Conservation (phyloP, 331 rosid species). For the Phaseolus coccineus region DNA sequence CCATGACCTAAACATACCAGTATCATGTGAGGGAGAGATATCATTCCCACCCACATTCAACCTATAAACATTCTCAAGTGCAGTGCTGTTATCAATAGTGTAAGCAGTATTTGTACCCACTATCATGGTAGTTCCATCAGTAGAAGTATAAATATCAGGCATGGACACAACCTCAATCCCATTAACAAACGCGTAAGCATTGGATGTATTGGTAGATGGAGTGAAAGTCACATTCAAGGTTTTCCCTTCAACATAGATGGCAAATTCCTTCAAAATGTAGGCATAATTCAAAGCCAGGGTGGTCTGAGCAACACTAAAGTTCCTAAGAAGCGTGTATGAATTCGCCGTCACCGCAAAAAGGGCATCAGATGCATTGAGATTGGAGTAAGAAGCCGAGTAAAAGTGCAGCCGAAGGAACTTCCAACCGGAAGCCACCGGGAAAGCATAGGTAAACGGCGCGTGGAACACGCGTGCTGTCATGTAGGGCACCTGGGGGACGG, state of each 20-base stretch:
- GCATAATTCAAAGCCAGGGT: slow-evolving; percentile 66
- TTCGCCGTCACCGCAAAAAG: slow-evolving; percentile 63
- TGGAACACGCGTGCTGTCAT: slow-evolving; percentile 75
- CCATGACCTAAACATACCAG: slow-evolving; percentile 89
- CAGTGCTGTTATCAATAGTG: slow-evolving; percentile 65
- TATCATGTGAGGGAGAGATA: slow-evolving; percentile 79
- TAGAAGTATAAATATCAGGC: slow-evolving; percentile 75
- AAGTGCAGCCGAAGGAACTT: slow-evolving; percentile 80
- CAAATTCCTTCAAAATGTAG: slow-evolving; percentile 68
- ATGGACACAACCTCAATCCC: slow-evolving; percentile 93
- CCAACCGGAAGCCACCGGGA: slow-evolving; percentile 84
- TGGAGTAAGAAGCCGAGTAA: slow-evolving; percentile 66
- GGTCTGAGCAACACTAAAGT: slow-evolving; percentile 82
- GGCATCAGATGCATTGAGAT: slow-evolving; percentile 60
- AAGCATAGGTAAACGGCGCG: slow-evolving; percentile 65
- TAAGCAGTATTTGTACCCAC: slow-evolving; percentile 51
- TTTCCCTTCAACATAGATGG: slow-evolving; percentile 65
- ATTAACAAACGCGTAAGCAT: slow-evolving; percentile 80
- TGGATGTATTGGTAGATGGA: slow-evolving; percentile 67
- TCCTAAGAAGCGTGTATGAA: slow-evolving; percentile 70
- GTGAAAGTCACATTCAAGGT: slow-evolving; percentile 67
- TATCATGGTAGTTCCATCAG: slow-evolving; percentile 50
- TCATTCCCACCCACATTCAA: slow-evolving; percentile 90
- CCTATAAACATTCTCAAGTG: slow-evolving; percentile 80
- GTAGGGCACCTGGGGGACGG: slow-evolving; percentile 74